Base-by-base conservation (phyloP, 495 filamentous ascomycete genomes). In the Hypoxylon intermedium region DNA sequence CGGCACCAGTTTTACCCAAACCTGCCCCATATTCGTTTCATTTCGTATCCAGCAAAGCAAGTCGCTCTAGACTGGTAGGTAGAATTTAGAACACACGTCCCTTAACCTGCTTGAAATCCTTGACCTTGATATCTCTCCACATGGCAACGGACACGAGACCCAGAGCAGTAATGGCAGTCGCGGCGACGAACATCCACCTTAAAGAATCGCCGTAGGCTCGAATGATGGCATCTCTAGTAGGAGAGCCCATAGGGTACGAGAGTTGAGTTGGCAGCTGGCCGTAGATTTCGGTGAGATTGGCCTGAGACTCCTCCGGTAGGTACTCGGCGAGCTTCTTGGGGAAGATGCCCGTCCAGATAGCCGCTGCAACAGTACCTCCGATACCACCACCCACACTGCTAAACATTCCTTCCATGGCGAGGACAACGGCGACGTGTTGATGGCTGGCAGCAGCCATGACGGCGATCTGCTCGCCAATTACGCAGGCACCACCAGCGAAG, bases 261-360 rank as follows among this genome's bases (percentile, higher is more conserved):
- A 82, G 55, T 55, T 84, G 80, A 16, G 67, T 60, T 3, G 52
- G 43, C 7, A 85, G 49, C 23, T 70, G 74, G 11, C 69, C 75
- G 50, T 81, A 86, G 41, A 86, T 85, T 20, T 52, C 44, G 18
- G 48, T 26, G 1, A 42, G 9, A 9, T 55, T 11, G 16, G 19
- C 20, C 21, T 45, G 31, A 52, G 36, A 9, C 40, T 37, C 31
- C 3, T 28, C 70, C 0, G 86, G 86, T 0, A 89, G 77, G 45
- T 78, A 70, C 9, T 69, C 34, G 18, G 53, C 24, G 0, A 89
- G 76, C 2, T 71, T 63, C 0, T 53, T 49, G 0, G 74, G 76
- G 49, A 86, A 77, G 7, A 72, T 79, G 53, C 78, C 75, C 0
- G 78, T 81, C 78, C 82, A 89, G 53, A 88, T 84, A 15, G 80